Base-by-base conservation (phyloP, 1,284 basidiomycete genomes). In the Ustilago crameri region DNA sequence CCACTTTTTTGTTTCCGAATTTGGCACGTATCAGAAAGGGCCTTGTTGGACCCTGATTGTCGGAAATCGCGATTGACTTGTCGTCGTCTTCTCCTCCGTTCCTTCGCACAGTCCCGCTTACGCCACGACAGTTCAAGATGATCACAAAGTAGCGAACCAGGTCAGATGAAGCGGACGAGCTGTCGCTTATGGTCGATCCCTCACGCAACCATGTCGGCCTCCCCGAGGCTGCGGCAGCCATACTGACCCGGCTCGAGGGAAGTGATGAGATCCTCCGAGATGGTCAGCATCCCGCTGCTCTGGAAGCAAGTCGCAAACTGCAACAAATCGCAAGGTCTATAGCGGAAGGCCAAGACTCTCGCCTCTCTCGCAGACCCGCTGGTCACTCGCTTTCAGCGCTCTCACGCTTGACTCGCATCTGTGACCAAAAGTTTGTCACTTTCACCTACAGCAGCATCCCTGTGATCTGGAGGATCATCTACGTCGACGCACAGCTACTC, bases 371-470 rank as follows among this genome's bases (percentile, higher is more conserved):
- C 8, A 8, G 7, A n/a, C 9, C 10, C 23, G 1, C 10, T 7
- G n/a, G 3, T 3, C 3, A 26, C 17, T 9, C 34, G 24, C 37
- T 41, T 18, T 51, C 57, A 9, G 42, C 51, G 2, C 62, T 67
- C n/a, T 42, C 54, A 3, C 26, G 81, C 0, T 77, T 87, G 9
- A 76, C 84, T 5, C 61, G 67, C 2, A 74, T 85, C 2, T 84
- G 86, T 3, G 63, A 86, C 46, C 82, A 85, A 10, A 79, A 84
- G 30, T 84, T 87, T 68, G 77, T 82, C 37, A 63, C 83, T 0
- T 81, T 82, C 42, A 83, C 83, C 1, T 87, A 85, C 74, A 73
- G 81, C 30, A 49, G 68, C 14, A 85, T 87, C 5, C 74, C 81
- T 0, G 30, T 45, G 0, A 53, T 69, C 27, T 86, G 85, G 84